Percentiles rank a stretch among this genome's conserved stretches.
Evolutionary conservation across 805 yeast species (phyloP).

Genomic region (Spathaspora girioi): DNA sequence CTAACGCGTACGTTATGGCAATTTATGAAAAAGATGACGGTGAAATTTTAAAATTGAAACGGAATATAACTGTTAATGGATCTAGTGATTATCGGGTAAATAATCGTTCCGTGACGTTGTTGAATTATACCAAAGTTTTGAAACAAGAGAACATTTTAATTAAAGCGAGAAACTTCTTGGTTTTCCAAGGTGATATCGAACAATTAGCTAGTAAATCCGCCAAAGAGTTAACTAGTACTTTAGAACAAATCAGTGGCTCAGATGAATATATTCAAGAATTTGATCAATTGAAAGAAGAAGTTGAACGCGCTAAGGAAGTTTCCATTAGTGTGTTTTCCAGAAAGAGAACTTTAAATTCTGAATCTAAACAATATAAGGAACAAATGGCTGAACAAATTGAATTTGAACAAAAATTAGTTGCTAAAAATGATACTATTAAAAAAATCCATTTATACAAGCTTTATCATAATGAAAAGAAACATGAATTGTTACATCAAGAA

Average conservation of each 20-base stretch:
- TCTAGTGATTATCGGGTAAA: constrained; percentile 67
- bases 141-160: constrained; percentile 78
- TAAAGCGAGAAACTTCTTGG: constrained; percentile 87
- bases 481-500: constrained; percentile 29
- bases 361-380: constrained; percentile 71
- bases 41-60: constrained; percentile 54
- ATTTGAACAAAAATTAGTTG: constrained; percentile 53
- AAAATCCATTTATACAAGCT: constrained; percentile 59
- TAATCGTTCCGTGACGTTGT: constrained; percentile 54
- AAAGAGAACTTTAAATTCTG: constrained; percentile 67
- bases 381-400: constrained; percentile 70
- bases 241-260: constrained; percentile 86
- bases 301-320: constrained; percentile 60
- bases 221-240: constrained; percentile 61
- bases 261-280: constrained; percentile 63
- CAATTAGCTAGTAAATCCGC: constrained; percentile 87
- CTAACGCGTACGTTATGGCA: constrained; percentile 72
- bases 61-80: constrained; percentile 59
- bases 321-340: constrained; percentile 63
- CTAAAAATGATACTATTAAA: constrained; percentile 45
- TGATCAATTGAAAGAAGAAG: constrained; percentile 58
- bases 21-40: constrained; percentile 65
- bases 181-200: constrained; percentile 96
- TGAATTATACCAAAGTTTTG: constrained; percentile 61
- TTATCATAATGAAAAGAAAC: constrained; percentile 52